phyloP scores from a whole-genome alignment of 148 eudicot species.

The Amaranthus hypochondriacus region DNA sequence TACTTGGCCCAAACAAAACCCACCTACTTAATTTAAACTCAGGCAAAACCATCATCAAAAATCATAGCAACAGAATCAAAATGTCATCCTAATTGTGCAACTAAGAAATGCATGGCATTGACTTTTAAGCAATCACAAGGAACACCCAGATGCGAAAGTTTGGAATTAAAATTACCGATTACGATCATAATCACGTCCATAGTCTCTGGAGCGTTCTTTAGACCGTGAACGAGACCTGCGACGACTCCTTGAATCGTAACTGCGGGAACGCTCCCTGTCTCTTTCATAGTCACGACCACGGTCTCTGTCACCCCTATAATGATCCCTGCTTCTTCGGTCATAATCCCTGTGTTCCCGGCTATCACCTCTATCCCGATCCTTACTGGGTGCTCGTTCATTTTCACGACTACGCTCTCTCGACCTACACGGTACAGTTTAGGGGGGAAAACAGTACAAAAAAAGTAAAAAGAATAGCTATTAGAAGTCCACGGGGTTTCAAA shows the following conservation, averaged over 20 bases:
- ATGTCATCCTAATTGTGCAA: not conserved
- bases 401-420: slow-evolving; percentile 75
- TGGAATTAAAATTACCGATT: slow-evolving; percentile 43
- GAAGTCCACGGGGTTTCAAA: not conserved
- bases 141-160: not conserved
- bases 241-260: slow-evolving; percentile 73
- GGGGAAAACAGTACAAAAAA: not conserved
- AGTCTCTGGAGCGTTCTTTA: slow-evolving; percentile 61
- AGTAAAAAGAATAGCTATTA: not conserved
- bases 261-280: slow-evolving; percentile 65
- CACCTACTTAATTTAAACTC: not conserved
- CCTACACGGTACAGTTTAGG: slow-evolving; percentile 31
- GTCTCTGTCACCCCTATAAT: slow-evolving; percentile 61
- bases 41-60: no score
- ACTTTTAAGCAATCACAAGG: not conserved
- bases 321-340: slow-evolving; percentile 72
- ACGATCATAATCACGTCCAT: slow-evolving; percentile 65
- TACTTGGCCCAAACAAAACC: not conserved
- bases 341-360: slow-evolving; percentile 60
- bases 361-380: slow-evolving; percentile 55
- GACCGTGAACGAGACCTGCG: slow-evolving; percentile 88
- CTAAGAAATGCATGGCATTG: not conserved
- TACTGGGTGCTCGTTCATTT: slow-evolving; percentile 59
- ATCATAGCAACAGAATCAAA: not conserved
- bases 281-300: slow-evolving; percentile 61